phyloP scores from a whole-genome alignment of 345 rosid genomes.

The Salix suchowensis region DNA sequence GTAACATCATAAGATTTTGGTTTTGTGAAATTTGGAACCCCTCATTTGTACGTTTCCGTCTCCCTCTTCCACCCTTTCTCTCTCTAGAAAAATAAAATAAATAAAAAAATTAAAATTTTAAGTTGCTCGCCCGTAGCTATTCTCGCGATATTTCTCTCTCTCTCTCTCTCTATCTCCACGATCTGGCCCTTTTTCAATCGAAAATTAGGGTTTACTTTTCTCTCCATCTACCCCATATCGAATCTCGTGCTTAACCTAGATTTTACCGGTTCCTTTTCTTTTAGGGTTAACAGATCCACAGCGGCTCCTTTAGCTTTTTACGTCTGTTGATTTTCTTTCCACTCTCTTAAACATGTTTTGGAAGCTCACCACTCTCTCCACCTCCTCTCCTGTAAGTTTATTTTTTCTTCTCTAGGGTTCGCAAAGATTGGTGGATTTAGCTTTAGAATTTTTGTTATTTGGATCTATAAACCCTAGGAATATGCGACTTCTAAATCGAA shows the following conservation, averaged over 20 bases:
- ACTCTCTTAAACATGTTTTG: slow-evolving; percentile 62
- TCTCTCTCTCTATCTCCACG: slow-evolving; percentile 36
- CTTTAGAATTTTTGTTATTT: not conserved
- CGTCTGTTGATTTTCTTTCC: slow-evolving; percentile 18
- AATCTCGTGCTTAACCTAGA: slow-evolving; percentile 32
- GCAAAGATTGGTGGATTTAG: not conserved
- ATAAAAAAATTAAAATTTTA: not conserved
- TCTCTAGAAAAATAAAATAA: not conserved
- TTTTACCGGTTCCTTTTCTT: slow-evolving; percentile 23
- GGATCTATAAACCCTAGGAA: not conserved
- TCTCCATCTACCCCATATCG: not conserved
- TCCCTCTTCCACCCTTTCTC: not conserved
- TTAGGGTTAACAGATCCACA: slow-evolving; percentile 59
- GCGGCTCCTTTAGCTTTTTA: slow-evolving; percentile 7
- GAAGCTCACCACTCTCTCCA: slow-evolving; percentile 84
- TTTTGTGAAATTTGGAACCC: slow-evolving; percentile 22
- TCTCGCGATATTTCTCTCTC: slow-evolving; percentile 1
- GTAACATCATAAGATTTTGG: not conserved
- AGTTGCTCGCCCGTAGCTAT: slow-evolving; percentile 5
- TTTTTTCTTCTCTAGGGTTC: not conserved
- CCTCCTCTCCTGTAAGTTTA: slow-evolving; percentile 85
- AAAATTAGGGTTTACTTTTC: slow-evolving; percentile 34
- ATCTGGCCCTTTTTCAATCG: slow-evolving; percentile 17
- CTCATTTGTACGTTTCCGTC: slow-evolving; percentile 35
- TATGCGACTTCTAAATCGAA: not conserved